phyloP scores from a whole-genome alignment of 2,329 filamentous ascomycete species.

The Colletotrichum scovillei region DNA sequence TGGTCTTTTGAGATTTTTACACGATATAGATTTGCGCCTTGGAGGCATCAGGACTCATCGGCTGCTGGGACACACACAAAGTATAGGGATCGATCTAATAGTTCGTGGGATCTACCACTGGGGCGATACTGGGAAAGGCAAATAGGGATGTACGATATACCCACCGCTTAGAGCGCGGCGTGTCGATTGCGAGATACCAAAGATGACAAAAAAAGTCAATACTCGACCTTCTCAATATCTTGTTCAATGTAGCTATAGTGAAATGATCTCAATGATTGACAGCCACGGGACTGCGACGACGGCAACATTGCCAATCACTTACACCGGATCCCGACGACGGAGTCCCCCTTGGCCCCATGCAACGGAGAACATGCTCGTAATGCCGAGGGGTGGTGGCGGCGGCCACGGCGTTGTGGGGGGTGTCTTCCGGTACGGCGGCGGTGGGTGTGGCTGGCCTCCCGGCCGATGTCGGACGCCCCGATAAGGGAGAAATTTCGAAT shows the following conservation, averaged over 20 bases:
- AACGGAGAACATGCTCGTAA: background rate
- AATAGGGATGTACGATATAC: conserved; percentile 22
- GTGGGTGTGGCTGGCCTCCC: background rate
- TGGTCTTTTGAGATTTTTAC: conserved; percentile 15
- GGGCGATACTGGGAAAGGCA: conserved; percentile 4
- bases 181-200: conserved; percentile 9
- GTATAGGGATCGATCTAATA: conserved; percentile 9
- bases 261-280: too few species aligned
- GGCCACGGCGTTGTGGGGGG: background rate
- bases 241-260: too few species aligned
- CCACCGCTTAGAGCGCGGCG: conserved; percentile 25
- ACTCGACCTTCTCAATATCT: background rate
- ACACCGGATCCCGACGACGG: background rate
- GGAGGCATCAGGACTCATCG: conserved; percentile 29
- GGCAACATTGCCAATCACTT: too few species aligned
- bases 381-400: conserved; percentile 5
- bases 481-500: background rate
- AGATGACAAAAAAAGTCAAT: background rate
- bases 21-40: conserved; percentile 21
- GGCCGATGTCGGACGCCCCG: conserved; percentile 29
- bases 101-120: background rate
- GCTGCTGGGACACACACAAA: conserved; percentile 16
- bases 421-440: background rate
- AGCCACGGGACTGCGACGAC: too few species aligned
- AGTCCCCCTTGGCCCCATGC: too few species aligned